Percentiles rank a stretch among this genome's conserved stretches.
These are phyloP conservation scores for Apiospora hydei DNA, from an alignment of 2,329 filamentous ascomycete species.

Conservation along the genomic window DNA sequence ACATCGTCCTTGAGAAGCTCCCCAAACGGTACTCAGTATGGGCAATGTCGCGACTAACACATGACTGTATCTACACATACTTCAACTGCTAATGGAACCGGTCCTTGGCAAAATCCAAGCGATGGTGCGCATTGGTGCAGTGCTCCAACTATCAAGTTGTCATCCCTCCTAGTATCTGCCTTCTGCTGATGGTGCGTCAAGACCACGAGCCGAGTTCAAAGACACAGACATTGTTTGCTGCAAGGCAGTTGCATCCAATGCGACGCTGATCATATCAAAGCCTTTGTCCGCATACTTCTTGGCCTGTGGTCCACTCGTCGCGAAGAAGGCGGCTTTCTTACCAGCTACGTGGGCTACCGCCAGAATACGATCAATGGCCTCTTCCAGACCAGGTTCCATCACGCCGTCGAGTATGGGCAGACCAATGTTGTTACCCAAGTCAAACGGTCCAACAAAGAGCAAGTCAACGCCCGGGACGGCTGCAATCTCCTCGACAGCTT, in stretches of 20 bases:
- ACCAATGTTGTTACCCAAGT: conserved; percentile 70
- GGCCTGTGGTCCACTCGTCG: conserved; percentile 62
- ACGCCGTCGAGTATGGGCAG: conserved; percentile 67
- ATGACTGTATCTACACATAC: background rate
- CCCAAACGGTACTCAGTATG: background rate
- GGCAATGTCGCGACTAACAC: background rate
- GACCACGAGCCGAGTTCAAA: conserved; percentile 55
- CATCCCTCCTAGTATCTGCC: conserved; percentile 49
- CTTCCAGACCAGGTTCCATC: conserved; percentile 64
- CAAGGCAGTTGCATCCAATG: conserved; percentile 62
- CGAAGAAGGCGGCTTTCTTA: conserved; percentile 71
- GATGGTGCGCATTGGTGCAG: background rate
- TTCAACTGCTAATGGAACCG: background rate
- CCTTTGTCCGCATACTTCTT: conserved; percentile 61
- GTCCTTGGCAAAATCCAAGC: background rate
- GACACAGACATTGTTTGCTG: conserved; percentile 54
- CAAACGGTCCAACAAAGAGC: conserved; percentile 72
- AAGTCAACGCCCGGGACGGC: conserved; percentile 66
- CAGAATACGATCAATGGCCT: conserved; percentile 65
- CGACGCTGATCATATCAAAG: conserved; percentile 68
- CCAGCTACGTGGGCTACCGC: conserved; percentile 65
- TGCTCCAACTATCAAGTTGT: background rate
- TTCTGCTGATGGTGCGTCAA: conserved; percentile 44
- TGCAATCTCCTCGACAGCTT: conserved; percentile 67
- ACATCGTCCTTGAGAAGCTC: background rate